A percentile compares a stretch with the other conserved stretches of the same genome.
phyloP scores from a whole-genome alignment of 805 yeast genomes.

The Hanseniaspora mollemarum region DNA sequence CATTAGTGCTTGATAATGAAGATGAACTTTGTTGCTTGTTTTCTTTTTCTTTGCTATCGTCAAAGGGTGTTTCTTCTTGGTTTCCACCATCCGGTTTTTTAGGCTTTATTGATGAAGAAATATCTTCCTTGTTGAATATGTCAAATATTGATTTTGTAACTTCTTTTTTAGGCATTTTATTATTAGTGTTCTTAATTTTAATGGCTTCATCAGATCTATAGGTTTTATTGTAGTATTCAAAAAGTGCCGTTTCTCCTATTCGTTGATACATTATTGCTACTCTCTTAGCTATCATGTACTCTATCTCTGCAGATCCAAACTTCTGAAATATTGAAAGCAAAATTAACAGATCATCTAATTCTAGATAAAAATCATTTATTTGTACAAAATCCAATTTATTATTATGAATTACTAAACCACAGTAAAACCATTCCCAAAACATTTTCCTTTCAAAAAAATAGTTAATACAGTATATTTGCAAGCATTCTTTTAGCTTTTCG shows the following conservation, averaged over 20 bases:
- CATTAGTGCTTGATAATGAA: too few relatives aligned
- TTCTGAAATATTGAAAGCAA: not conserved
- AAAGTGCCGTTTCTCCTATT: not conserved
- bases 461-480: slow-evolving; percentile 5
- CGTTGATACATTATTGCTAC: not conserved
- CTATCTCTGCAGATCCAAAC: not conserved
- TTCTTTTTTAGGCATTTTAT: not conserved
- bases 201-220: not conserved
- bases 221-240: not conserved
- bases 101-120: not conserved
- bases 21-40: too few relatives aligned
- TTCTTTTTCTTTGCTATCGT: too few relatives aligned
- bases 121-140: not conserved
- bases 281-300: not conserved
- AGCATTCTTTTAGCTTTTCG: slow-evolving; percentile 8
- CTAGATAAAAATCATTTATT: not conserved
- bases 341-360: not conserved
- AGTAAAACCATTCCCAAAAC: slow-evolving; percentile 13
- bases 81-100: too few relatives aligned
- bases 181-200: not conserved
- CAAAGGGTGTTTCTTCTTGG: not conserved
- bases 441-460: slow-evolving; percentile 5
- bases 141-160: not conserved
- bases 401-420: slow-evolving; percentile 5
- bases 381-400: slow-evolving; percentile 1